phyloP scores from a whole-genome alignment of 2,329 filamentous ascomycete genomes.

The Tolypocladium paradoxum region DNA sequence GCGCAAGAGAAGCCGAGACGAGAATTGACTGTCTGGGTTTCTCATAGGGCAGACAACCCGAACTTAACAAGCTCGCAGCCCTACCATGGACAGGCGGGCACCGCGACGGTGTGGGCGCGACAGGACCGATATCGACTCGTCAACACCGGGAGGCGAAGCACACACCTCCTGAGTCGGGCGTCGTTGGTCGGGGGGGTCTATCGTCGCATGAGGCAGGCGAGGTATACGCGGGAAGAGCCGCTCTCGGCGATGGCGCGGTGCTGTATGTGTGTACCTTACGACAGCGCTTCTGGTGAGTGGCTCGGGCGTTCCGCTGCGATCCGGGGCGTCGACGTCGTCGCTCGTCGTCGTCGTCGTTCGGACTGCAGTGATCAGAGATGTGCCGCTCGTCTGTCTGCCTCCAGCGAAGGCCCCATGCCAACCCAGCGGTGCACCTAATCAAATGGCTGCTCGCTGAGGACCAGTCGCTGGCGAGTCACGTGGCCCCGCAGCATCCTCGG shows the following conservation, averaged over 20 bases:
- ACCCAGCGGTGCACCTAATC: background rate
- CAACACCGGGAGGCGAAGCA: conserved; percentile 14
- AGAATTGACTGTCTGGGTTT: conserved; percentile 14
- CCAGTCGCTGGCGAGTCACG: conserved; percentile 1
- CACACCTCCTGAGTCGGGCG: conserved; percentile 21
- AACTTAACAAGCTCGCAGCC: conserved; percentile 9
- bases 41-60: conserved; percentile 14
- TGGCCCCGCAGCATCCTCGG: background rate
- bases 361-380: conserved; percentile 1
- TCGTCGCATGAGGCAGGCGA: conserved; percentile 18
- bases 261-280: background rate
- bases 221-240: background rate
- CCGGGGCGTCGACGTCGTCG: background rate
- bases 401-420: background rate
- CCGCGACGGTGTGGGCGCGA: conserved; percentile 14
- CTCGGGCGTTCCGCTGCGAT: background rate
- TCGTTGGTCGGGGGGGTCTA: conserved; percentile 13
- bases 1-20: conserved; percentile 25
- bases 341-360: background rate
- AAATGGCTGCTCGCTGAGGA: background rate
- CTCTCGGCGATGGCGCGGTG: background rate
- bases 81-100: conserved; percentile 18
- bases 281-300: background rate
- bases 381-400: background rate
- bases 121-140: conserved; percentile 9